These are phyloP conservation scores for Bryoerythrophyllum caledonicum DNA, from an alignment of 225 moss, liverwort and hornwort species.

Conservation along the genomic window DNA sequence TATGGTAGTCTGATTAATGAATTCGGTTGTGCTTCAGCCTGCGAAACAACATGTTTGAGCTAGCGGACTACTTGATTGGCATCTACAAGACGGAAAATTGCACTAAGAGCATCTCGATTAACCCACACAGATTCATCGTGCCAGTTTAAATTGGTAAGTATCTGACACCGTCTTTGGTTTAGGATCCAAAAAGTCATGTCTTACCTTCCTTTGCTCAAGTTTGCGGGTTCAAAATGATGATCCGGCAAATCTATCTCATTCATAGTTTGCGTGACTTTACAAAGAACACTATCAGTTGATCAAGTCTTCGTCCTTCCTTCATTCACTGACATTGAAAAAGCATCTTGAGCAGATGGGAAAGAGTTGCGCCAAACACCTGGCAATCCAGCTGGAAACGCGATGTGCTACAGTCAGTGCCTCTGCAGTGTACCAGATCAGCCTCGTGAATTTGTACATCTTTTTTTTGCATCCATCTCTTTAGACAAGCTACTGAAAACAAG, in stretches of 20 bases:
- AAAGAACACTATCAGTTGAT: too few relatives aligned
- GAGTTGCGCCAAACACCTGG: not conserved
- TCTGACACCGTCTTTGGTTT: not conserved
- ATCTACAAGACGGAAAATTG: constrained; percentile 99
- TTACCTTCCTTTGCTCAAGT: not conserved
- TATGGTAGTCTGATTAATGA: not conserved
- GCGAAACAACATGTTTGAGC: constrained; percentile 98
- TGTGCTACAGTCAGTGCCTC: not conserved
- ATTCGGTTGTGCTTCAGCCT: constrained; percentile 43
- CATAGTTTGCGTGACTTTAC: too few relatives aligned
- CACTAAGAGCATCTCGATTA: constrained; percentile 91
- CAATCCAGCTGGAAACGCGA: constrained; percentile 4
- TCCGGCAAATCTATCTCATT: too few relatives aligned
- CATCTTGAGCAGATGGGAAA: not conserved
- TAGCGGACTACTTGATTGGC: constrained; percentile 90
- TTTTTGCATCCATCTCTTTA: not conserved
- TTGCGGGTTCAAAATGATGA: not conserved
- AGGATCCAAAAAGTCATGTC: not conserved
- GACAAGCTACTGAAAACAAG: too few relatives aligned
- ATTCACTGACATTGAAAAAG: not conserved
- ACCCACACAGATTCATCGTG: constrained; percentile 80
- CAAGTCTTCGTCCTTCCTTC: not conserved
- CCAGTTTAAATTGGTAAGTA: constrained; percentile 22
- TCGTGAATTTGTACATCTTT: not conserved
- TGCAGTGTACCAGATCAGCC: not conserved